Base-by-base conservation (phyloP, 148 eudicot genomes). In the Persicaria maculosa region DNA sequence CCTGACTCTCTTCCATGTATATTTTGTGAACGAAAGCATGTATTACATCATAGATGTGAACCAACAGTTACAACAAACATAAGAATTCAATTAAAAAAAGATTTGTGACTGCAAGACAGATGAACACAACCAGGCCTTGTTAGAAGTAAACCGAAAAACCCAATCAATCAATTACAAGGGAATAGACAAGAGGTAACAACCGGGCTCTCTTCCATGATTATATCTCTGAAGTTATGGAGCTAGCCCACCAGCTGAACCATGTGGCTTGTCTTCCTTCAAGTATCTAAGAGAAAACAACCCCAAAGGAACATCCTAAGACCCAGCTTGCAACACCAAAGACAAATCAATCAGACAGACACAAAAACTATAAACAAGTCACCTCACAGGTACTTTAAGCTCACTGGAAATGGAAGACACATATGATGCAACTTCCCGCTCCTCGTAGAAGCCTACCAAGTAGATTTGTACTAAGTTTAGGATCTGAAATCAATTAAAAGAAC, bases 381-480 rank as follows among this genome's bases (percentile, higher is more conserved):
- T 91, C 65, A 93, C 94, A 74, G 94, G 88, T 52, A 91, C 93
- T 86, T 79, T 88, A 50, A 93, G 97, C 86, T 93, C 98, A 81
- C 84, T 93, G 15, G 98, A 93, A 50, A 93, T 84, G 11, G 98
- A 89, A 55, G 98, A 93, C 5, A 89, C 97, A 77, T 89, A 93
- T 74, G 91, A 68, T 2, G 97, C 86, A 48, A 93, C 91, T 86
- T 93, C 98, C 0, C 98, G 94, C 77, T 91, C 97, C 80, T 93
- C 98, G 25, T 93, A 93, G 85, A 93, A 93, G 68, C 97, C 98
- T 81, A 93, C 75, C 74, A 91, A 89, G 83, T 84, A 93, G 80
- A 91, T 91, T 80, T 91, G 92, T 71, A 86, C 97, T 74, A 93
- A 82, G 84, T 89, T 88, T 79, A 92, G 97, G 47, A 91, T 93